phyloP scores from a whole-genome alignment of 2,329 filamentous ascomycete species.

The Monilinia laxa region DNA sequence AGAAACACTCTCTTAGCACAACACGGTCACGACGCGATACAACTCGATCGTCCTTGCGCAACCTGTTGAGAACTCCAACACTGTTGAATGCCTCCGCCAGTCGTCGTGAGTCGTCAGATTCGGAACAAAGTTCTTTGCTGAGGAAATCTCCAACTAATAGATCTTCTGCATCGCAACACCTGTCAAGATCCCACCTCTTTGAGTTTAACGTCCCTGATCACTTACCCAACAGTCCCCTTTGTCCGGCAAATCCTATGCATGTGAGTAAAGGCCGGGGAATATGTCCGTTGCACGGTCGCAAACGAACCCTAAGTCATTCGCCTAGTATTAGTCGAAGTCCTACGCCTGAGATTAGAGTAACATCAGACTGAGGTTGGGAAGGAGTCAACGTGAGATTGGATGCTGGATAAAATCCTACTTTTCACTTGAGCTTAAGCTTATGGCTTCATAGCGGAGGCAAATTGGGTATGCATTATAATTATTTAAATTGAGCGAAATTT shows the following conservation, averaged over 20 bases:
- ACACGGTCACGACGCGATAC: background rate
- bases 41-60: background rate
- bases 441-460: too few relatives aligned
- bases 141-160: background rate
- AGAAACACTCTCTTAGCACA: background rate
- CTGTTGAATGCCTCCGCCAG: background rate
- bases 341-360: constrained; percentile 22
- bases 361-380: background rate
- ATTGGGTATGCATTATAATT: background rate
- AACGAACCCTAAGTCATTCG: constrained; percentile 23
- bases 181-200: constrained; percentile 29
- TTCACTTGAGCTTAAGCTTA: background rate
- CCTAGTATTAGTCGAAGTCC: constrained; percentile 23
- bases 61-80: constrained; percentile 8
- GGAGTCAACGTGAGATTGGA: background rate
- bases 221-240: constrained; percentile 45
- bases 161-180: background rate
- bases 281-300: constrained; percentile 46
- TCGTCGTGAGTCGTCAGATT: constrained; percentile 1
- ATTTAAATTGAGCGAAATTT: background rate
- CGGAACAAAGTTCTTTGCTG: background rate
- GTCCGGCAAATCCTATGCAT: constrained; percentile 45
- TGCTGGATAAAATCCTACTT: background rate
- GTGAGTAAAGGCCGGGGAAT: constrained; percentile 42
- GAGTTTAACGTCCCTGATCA: constrained; percentile 47